Base-by-base conservation (phyloP, 129 eudicot species). In the Centrapalus pauciflorus region DNA sequence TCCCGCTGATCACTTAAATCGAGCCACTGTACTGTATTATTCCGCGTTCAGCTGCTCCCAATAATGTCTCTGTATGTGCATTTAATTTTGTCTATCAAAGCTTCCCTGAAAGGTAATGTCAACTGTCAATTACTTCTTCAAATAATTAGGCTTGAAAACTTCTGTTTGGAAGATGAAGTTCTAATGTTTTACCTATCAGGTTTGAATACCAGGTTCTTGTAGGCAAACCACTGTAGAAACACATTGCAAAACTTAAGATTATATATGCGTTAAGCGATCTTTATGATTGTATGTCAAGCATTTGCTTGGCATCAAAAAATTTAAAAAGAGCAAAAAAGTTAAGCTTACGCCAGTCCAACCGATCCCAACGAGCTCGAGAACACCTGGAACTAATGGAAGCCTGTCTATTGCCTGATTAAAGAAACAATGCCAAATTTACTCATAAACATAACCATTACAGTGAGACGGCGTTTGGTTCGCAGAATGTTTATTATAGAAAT, bases 341-440 rank as follows among this genome's bases (percentile, higher is more conserved):
- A 24, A 33, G 74, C 95, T 84, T 89, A 93, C 98, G 17, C 98
- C 98, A 7, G 95, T 81, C 72, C 84, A 88, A 58, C 98, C 96
- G 69, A 93, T 93, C 55, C 98, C 98, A 40, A 93, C 96, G 0
- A 93, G 87, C 87, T 93, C 98, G 2, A 93, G 82, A 78, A 88
- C 85, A 50, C 95, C 98, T 64, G 98, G 98, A 64, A 86, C 58
- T 59, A 88, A 55, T 25, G 98, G 98, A 65, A 93, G 96, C 95
- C 76, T 83, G 79, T 93, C 98, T 73, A 93, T 86, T 56, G 98
- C 96, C 98, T 93, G 79, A 50, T 48, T 38, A 67, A 70, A 49
- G 28, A 21, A 25, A 62, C 32, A 57, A 49, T 16, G 54, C 26
- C 3, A 51, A 6, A 33, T 10, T 10, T 58, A 46, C 16, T 2